phyloP scores from a whole-genome alignment of 1,139 yeast genomes.

The Wickerhamiella pararugosa region DNA sequence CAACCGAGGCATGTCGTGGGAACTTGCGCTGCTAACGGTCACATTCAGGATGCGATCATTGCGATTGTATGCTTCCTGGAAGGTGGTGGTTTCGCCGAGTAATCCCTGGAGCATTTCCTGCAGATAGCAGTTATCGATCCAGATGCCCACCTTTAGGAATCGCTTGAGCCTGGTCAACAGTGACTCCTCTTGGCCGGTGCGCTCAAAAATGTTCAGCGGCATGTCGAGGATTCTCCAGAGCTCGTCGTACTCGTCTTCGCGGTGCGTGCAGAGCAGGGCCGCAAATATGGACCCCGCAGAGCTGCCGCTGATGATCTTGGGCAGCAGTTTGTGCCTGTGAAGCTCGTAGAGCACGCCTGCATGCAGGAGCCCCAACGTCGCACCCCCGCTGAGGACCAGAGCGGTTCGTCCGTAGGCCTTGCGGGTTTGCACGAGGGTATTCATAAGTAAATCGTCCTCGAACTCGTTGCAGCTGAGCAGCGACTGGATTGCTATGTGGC shows the following conservation, averaged over 20 bases:
- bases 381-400: constrained; percentile 84
- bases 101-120: constrained; percentile 59
- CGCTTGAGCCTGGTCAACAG: constrained; percentile 40
- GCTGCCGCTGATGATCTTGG: constrained; percentile 85
- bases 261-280: constrained; percentile 67
- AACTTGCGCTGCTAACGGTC: constrained; percentile 67
- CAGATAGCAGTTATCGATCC: constrained; percentile 67
- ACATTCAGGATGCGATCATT: constrained; percentile 77
- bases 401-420: constrained; percentile 92
- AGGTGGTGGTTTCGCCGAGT: constrained; percentile 73
- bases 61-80: constrained; percentile 81
- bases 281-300: constrained; percentile 96
- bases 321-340: constrained; percentile 57
- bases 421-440: constrained; percentile 74
- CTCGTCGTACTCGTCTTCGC: constrained; percentile 54
- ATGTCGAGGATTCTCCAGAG: constrained; percentile 25
- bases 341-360: constrained; percentile 80
- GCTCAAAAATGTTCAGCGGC: constrained; percentile 60
- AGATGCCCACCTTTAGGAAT: constrained; percentile 66
- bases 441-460: constrained; percentile 55
- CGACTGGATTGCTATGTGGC: constrained; percentile 44
- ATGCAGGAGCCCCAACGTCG: constrained; percentile 83
- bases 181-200: constrained; percentile 34
- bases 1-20: constrained; percentile 34
- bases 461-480: constrained; percentile 27